Evolutionary conservation across 2,329 filamentous ascomycete genomes (phyloP).

Genomic region (Beauveria sp.): DNA sequence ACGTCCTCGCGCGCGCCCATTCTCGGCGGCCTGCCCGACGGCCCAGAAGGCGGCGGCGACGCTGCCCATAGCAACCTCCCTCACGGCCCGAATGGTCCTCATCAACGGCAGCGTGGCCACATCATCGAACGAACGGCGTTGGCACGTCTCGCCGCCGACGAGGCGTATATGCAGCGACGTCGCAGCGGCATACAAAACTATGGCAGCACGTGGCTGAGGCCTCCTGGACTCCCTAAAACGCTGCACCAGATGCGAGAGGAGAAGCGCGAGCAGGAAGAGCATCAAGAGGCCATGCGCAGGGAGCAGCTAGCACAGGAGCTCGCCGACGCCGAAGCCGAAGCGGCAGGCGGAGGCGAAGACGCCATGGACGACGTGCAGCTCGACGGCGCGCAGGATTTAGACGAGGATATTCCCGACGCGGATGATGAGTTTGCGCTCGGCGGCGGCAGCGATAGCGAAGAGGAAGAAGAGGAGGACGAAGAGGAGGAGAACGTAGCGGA

Average conservation of each 20-base stretch:
- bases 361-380: constrained; percentile 49
- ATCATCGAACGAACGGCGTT: constrained; percentile 54
- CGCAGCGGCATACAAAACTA: constrained; percentile 79
- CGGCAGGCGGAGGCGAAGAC: constrained; percentile 24
- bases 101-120: constrained; percentile 25
- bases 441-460: constrained; percentile 34
- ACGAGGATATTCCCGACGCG: constrained; percentile 66
- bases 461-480: constrained; percentile 33
- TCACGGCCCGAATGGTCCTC: constrained; percentile 10
- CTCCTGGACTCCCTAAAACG: constrained; percentile 81
- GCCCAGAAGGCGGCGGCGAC: constrained; percentile 22
- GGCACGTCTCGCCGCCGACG: constrained; percentile 65
- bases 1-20: constrained; percentile 50
- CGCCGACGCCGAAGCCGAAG: constrained; percentile 53
- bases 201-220: constrained; percentile 83
- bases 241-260: constrained; percentile 87
- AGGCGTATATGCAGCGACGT: constrained; percentile 66
- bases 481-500: constrained; percentile 32
- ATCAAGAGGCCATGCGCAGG: constrained; percentile 63
- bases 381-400: constrained; percentile 52
- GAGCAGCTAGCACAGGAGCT: constrained; percentile 68
- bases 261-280: constrained; percentile 78
- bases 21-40: constrained; percentile 26
- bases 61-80: constrained; percentile 17
- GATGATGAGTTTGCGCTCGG: constrained; percentile 47